A percentile compares a stretch with the other conserved stretches of the same genome.
Conservation (phyloP, 495 filamentous ascomycete species). For the Penicillium desertorum region DNA sequence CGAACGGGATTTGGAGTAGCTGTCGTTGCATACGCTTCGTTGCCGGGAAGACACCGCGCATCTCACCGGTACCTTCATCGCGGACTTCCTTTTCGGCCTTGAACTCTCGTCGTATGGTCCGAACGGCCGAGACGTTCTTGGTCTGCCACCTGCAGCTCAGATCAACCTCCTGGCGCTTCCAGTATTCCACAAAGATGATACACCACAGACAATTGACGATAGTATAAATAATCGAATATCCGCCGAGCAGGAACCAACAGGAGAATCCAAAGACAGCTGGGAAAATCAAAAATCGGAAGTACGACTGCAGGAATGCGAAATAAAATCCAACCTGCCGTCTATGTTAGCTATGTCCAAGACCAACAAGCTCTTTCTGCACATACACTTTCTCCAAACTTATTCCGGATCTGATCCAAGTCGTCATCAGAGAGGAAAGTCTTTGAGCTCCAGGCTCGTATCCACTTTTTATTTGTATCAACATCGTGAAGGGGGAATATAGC, state of each 20-base stretch:
- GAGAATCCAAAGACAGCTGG: constrained; percentile 81
- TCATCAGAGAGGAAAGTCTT: constrained; percentile 74
- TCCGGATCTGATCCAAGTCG: constrained; percentile 81
- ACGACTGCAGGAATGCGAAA: constrained; percentile 92
- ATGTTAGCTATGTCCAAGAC: constrained; percentile 5
- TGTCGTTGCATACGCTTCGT: constrained; percentile 76
- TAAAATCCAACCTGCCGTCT: constrained; percentile 74
- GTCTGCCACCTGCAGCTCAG: constrained; percentile 91
- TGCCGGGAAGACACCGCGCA: constrained; percentile 71
- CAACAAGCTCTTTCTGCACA: constrained; percentile 8
- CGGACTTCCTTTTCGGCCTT: constrained; percentile 68
- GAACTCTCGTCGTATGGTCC: constrained; percentile 74
- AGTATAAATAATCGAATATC: constrained; percentile 82
- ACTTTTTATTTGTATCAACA: constrained; percentile 78
- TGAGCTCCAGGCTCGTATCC: constrained; percentile 85
- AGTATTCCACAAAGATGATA: constrained; percentile 90
- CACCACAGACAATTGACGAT: constrained; percentile 82
- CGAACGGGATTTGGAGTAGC: constrained; percentile 86
- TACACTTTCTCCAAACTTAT: constrained; percentile 87
- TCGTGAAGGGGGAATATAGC: constrained; percentile 89
- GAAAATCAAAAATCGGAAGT: constrained; percentile 82
- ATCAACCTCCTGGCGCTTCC: constrained; percentile 93
- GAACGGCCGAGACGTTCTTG: constrained; percentile 79
- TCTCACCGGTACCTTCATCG: constrained; percentile 86
- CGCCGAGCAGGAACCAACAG: constrained; percentile 78